These are phyloP conservation scores for Fonsecaea monophora DNA, from an alignment of 2,329 filamentous ascomycete species.

Conservation along the genomic window DNA sequence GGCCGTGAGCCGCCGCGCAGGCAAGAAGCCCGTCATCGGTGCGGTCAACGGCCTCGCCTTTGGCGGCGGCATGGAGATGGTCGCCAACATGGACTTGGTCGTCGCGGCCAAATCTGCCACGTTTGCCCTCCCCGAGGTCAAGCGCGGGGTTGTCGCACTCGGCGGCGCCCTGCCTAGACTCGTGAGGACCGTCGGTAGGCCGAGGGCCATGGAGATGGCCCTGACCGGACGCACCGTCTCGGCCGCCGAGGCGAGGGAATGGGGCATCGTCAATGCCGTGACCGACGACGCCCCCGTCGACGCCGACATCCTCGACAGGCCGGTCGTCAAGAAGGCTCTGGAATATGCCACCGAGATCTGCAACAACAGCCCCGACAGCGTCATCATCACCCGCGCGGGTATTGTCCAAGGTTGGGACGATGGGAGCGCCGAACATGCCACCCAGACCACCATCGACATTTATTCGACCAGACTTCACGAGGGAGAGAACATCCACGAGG, in stretches of 20 bases:
- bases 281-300: conserved; percentile 32
- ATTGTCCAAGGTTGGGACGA: conserved; percentile 75
- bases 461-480: conserved; percentile 50
- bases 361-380: conserved; percentile 73
- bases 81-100: conserved; percentile 74
- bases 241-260: conserved; percentile 65
- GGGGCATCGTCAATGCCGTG: conserved; percentile 68
- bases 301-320: conserved; percentile 27
- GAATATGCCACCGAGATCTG: conserved; percentile 67
- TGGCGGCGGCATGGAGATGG: conserved; percentile 79
- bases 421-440: conserved; percentile 69
- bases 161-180: conserved; percentile 75
- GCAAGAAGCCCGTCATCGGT: conserved; percentile 76
- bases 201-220: conserved; percentile 75
- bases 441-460: conserved; percentile 65
- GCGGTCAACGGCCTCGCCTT: conserved; percentile 77
- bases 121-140: conserved; percentile 75
- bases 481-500: conserved; percentile 74
- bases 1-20: conserved; percentile 61
- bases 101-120: conserved; percentile 62
- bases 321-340: conserved; percentile 55
- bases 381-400: conserved; percentile 75
- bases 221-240: conserved; percentile 66
- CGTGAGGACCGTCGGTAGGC: conserved; percentile 68
- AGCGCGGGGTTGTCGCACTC: conserved; percentile 71